A percentile compares a stretch with the other conserved stretches of the same genome.
phyloP scores from a whole-genome alignment of 2,329 filamentous ascomycete genomes.

The Claviceps pusilla region DNA sequence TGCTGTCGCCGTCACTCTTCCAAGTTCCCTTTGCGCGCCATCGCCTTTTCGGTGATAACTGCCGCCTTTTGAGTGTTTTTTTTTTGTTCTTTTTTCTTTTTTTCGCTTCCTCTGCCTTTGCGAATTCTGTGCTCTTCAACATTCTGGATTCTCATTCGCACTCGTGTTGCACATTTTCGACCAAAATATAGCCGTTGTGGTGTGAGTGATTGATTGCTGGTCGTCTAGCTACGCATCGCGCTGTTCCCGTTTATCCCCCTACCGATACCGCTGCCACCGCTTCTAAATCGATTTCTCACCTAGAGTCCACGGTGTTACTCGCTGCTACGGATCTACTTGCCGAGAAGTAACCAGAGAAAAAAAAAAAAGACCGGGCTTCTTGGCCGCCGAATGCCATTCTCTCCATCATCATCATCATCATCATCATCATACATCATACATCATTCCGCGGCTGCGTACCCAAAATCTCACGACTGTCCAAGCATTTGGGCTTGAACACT shows the following conservation, averaged over 20 bases:
- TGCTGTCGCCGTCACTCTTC: conserved; percentile 1
- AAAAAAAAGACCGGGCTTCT: background rate
- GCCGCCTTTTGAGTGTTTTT: conserved; percentile 1
- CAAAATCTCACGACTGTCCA: background rate
- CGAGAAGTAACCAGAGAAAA: background rate
- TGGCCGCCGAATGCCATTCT: background rate
- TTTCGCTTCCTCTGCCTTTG: conserved; percentile 7
- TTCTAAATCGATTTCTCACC: background rate
- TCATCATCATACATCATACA: background rate
- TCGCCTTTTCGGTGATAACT: conserved; percentile 1
- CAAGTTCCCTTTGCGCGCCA: background rate
- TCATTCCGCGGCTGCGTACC: background rate
- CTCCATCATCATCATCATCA: background rate
- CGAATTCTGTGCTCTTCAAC: conserved; percentile 4
- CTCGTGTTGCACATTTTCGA: conserved; percentile 10
- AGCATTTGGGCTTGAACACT: background rate
- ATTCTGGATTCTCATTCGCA: conserved; percentile 1
- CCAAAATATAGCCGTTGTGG: conserved; percentile 17
- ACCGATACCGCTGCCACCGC: background rate
- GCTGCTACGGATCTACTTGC: background rate
- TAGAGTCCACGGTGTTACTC: background rate
- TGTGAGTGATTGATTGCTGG: background rate
- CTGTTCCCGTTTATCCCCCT: background rate
- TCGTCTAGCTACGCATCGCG: background rate
- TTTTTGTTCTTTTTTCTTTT: background rate